Base-by-base conservation (phyloP, 179 eudicot genomes). In the Carnegiea gigantea region DNA sequence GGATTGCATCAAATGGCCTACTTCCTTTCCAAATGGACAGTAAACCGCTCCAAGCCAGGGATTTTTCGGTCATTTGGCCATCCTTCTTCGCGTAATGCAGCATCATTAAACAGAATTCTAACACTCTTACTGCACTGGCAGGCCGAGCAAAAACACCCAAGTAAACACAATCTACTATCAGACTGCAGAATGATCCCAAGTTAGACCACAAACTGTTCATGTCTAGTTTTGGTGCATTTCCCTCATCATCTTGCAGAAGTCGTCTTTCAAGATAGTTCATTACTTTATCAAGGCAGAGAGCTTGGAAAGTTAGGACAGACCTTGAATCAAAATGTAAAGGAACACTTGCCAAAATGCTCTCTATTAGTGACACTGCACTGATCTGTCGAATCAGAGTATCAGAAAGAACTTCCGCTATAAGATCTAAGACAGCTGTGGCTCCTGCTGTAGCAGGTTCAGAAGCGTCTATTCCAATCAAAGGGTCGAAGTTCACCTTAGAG, bases 191-290 rank as follows among this genome's bases (percentile, higher is more conserved):
- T 72, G 91, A 90, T 84, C 93, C 98, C 74, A 97, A 84, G 88
- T 97, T 97, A 26, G 89, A 78, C 70, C 97, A 91, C 98, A 98
- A 95, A 17, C 97, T 90, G 84, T 68, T 88, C 87, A 91, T 93
- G 84, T 95, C 99, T 76, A 97, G 85, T 87, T 90, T 95, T 82
- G 91, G 95, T 36, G 90, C 92, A 81, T 88, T 84, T 87, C 92
- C 99, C 86, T 95, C 98, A 57, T 92, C 98, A 83, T 95, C 98
- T 44, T 97, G 98, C 82, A 92, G 78, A 73, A 97, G 95, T 70
- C 98, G 98, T 84, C 99, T 91, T 85, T 97, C 99, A 26, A 97
- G 90, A 76, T 92, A 97, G 90, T 92, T 97, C 98, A 95, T 92
- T 46, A 97, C 88, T 88, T 98, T 93, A 84, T 91, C 84, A 53